A percentile compares a stretch with the other conserved stretches of the same genome.
These are phyloP conservation scores for Fusarium continuum DNA, from an alignment of 2,329 filamentous ascomycete species.

Conservation along the genomic window DNA sequence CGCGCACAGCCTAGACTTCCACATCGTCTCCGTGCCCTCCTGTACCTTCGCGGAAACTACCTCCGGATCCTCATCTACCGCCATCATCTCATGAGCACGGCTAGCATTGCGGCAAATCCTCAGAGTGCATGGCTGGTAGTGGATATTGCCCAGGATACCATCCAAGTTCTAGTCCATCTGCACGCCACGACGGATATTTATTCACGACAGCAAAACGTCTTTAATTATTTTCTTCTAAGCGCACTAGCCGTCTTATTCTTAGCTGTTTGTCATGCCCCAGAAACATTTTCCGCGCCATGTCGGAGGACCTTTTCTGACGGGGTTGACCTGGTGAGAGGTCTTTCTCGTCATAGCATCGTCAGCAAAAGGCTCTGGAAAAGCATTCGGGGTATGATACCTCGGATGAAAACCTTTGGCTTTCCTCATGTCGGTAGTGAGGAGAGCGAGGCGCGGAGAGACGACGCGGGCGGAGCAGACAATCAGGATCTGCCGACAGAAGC, in stretches of 20 bases:
- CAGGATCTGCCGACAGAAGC: not conserved
- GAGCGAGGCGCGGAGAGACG: not conserved
- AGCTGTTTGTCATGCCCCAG: constrained; percentile 56
- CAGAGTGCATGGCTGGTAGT: constrained; percentile 52
- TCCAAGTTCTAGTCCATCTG: constrained; percentile 43
- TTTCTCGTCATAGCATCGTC: constrained; percentile 46
- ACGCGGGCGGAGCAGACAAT: fast-evolving
- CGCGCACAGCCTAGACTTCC: constrained; percentile 48
- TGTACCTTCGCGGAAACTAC: constrained; percentile 58
- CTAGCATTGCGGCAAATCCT: constrained; percentile 49
- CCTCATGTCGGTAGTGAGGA: constrained; percentile 19
- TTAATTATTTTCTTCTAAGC: constrained; percentile 45
- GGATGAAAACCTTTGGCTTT: constrained; percentile 43
- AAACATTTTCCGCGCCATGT: constrained; percentile 51
- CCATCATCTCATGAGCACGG: constrained; percentile 51
- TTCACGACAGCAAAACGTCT: constrained; percentile 41
- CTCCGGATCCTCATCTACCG: constrained; percentile 56
- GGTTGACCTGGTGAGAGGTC: constrained; percentile 45
- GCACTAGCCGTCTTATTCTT: constrained; percentile 44
- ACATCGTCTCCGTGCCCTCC: constrained; percentile 53
- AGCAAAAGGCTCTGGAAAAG: constrained; percentile 50
- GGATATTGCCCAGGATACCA: constrained; percentile 44
- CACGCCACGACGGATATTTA: constrained; percentile 44
- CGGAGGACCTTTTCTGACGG: constrained; percentile 47
- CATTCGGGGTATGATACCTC: constrained; percentile 47